Base-by-base conservation (phyloP, 2,329 filamentous ascomycete species). In the Hypoxylon rubiginosum region DNA sequence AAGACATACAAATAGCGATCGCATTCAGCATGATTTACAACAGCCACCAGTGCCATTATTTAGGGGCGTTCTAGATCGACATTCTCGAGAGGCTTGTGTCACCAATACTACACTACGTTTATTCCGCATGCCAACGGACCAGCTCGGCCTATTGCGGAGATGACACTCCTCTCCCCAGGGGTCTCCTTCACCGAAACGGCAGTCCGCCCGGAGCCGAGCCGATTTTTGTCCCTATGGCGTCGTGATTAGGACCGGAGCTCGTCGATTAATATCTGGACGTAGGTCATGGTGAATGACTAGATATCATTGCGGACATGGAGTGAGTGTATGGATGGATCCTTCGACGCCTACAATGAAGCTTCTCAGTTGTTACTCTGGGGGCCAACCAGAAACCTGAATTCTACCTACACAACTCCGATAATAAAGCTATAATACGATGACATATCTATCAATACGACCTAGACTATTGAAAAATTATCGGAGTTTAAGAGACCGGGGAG, bases 181-280 rank as follows among this genome's bases (percentile, higher is more conserved):
- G 9, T 55, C 39, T 52, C 43, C n/a, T 39, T 49, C 21, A 15
- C 58, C 60, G 49, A 54, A 62, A 58, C 17, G 24, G 57, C 41
- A 64, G 43, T 34, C 55, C 60, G 46, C 39, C 62, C 62, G 50
- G 51, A 11, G 56, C 46, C 54, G 57, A 51, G n/a, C 49, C 46
- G n/a, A 24, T 28, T 58, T 32, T 41, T 4, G 28, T 15, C 28
- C 24, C 15, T 53, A 52, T 59, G 39, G 59, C 24, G n/a, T 21
- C 32, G 54, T 39, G 46, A 54, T 60, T 62, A 50, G 39, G 41
- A 24, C 58, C 55, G 54, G 62, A 32, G 11, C 39, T 55, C n/a
- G 21, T 17, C 9, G 21, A 41, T 28, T n/a, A 19, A 19, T 19
- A 32, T 48, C 10, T 48, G 34, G 36, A 32, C 10, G 4, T 15